These are phyloP conservation scores for Pseudocercospora fuligena DNA, from an alignment of 2,329 filamentous ascomycete genomes.

Conservation along the genomic window DNA sequence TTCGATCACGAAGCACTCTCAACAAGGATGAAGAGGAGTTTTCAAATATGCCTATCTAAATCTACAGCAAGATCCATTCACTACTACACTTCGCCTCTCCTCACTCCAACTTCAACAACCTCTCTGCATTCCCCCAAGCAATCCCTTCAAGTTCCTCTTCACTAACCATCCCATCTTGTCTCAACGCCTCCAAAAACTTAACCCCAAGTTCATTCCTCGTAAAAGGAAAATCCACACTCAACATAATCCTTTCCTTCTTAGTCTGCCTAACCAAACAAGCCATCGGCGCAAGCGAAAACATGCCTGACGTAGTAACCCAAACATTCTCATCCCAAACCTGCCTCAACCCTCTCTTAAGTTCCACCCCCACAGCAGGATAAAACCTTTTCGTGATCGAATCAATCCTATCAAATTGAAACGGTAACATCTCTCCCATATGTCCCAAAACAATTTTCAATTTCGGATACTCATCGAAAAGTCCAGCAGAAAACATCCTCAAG, in stretches of 20 bases:
- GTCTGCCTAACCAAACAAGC: constrained; percentile 32
- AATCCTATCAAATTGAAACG: constrained; percentile 55
- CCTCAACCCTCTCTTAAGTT: constrained; percentile 41
- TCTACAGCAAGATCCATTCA: too few species aligned
- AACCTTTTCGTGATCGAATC: constrained; percentile 33
- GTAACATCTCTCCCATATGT: constrained; percentile 61
- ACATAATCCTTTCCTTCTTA: constrained; percentile 19
- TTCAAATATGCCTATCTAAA: too few species aligned
- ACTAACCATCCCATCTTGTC: constrained; percentile 16
- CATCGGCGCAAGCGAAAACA: constrained; percentile 57
- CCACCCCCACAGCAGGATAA: constrained; percentile 12
- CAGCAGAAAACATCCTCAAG: constrained; percentile 55
- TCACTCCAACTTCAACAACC: constrained; percentile 16
- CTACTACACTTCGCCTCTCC: too few species aligned
- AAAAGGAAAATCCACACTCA: constrained; percentile 22
- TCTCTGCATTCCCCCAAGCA: constrained; percentile 21
- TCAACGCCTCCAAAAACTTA: constrained; percentile 17
- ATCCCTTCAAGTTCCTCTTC: constrained; percentile 21
- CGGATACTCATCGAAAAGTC: constrained; percentile 59
- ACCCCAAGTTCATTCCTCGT: constrained; percentile 14
- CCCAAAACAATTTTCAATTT: constrained; percentile 58
- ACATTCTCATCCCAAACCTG: constrained; percentile 53
- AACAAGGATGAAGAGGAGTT: too few species aligned
- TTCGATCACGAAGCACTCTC: too few species aligned
- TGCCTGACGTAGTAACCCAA: constrained; percentile 63